Percentiles rank a stretch among this genome's conserved stretches.
These are phyloP conservation scores for Rhinocladiella mackenziei DNA, from an alignment of 2,329 filamentous ascomycete genomes.

Conservation along the genomic window DNA sequence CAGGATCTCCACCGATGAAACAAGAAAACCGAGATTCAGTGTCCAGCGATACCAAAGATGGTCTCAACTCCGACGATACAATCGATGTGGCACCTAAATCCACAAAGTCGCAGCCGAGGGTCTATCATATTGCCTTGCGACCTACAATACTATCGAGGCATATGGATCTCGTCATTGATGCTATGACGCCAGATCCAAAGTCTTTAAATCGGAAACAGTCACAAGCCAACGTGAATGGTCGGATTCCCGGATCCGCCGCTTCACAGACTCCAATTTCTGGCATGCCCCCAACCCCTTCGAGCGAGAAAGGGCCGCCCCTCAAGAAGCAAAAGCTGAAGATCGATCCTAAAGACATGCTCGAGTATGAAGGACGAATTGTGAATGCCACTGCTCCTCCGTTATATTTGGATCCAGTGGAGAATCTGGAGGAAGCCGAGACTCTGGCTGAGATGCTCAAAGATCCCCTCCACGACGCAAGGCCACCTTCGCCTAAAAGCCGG, in stretches of 20 bases:
- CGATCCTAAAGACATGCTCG: slow-evolving; percentile 67
- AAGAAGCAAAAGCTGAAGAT: slow-evolving; percentile 75
- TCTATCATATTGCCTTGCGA: slow-evolving; percentile 76
- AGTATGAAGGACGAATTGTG: slow-evolving; percentile 72
- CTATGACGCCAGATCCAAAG: slow-evolving; percentile 62
- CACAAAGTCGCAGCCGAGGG: slow-evolving; percentile 48
- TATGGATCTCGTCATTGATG: slow-evolving; percentile 71
- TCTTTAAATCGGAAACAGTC: slow-evolving; percentile 47
- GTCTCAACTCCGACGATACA: slow-evolving; percentile 16
- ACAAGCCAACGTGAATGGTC: slow-evolving; percentile 40
- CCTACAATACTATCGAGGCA: slow-evolving; percentile 74
- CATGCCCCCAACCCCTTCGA: slow-evolving; percentile 60
- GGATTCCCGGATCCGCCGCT: slow-evolving; percentile 42
- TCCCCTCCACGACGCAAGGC: slow-evolving; percentile 69
- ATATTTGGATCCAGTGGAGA: slow-evolving; percentile 71
- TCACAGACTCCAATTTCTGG: slow-evolving; percentile 64
- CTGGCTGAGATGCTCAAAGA: slow-evolving; percentile 70
- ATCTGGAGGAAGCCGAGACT: slow-evolving; percentile 62
- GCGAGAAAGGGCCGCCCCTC: slow-evolving; percentile 50
- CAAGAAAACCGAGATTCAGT: slow-evolving; percentile 21
- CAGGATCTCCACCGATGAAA: slow-evolving; percentile 27
- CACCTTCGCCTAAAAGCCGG: slow-evolving; percentile 79
- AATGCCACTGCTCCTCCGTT: slow-evolving; percentile 70
- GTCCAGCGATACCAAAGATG: slow-evolving; percentile 13
- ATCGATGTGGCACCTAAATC: slow-evolving; percentile 20